These are phyloP conservation scores for Pterula multifida DNA, from an alignment of 1,284 basidiomycete genomes.

Conservation along the genomic window DNA sequence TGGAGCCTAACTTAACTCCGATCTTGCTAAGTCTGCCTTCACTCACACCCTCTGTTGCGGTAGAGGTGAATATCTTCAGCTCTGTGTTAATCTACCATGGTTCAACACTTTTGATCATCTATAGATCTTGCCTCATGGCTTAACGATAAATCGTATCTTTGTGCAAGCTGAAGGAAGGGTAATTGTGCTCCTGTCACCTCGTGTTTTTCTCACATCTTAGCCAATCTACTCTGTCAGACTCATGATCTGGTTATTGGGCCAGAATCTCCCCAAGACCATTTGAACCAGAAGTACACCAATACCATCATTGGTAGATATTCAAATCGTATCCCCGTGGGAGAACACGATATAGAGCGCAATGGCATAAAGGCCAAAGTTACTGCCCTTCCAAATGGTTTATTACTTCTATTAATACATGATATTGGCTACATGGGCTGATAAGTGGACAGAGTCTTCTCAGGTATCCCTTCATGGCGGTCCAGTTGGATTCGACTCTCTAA, in stretches of 20 bases:
- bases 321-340: constrained; percentile 55
- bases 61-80: constrained; percentile 31
- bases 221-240: constrained; percentile 28
- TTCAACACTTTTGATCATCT: constrained; percentile 5
- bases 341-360: constrained; percentile 38
- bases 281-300: constrained; percentile 55
- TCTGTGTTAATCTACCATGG: constrained; percentile 1
- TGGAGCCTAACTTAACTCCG: constrained; percentile 38
- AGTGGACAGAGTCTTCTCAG: constrained; percentile 41
- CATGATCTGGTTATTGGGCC: constrained; percentile 68
- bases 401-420: constrained; percentile 1
- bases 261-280: constrained; percentile 47
- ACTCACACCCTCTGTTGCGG: constrained; percentile 40
- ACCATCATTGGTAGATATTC: constrained; percentile 61
- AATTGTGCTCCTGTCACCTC: constrained; percentile 15
- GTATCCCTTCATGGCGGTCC: constrained; percentile 66
- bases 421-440: too few relatives aligned
- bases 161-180: constrained; percentile 55
- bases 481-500: constrained; percentile 45
- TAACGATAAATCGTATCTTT: constrained; percentile 54
- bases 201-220: constrained; percentile 6
- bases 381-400: constrained; percentile 38
- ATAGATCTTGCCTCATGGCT: constrained; percentile 52
- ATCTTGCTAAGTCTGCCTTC: constrained; percentile 40
- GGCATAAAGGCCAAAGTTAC: constrained; percentile 37